Base-by-base conservation (phyloP, 257 asterid species). In the Leptodermis oblonga region DNA sequence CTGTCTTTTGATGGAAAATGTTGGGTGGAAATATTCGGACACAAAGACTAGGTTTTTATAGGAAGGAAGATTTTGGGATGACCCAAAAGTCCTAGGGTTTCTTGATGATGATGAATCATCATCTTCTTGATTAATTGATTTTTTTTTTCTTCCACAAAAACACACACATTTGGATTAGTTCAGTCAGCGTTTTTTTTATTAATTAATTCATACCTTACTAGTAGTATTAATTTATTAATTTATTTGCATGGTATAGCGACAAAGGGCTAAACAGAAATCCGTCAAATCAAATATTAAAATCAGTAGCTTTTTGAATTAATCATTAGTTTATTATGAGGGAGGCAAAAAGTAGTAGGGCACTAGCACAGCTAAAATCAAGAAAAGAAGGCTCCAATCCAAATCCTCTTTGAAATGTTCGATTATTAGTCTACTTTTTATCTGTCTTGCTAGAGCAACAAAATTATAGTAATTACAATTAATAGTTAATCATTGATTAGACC, bases 71-170 rank as follows among this genome's bases (percentile, higher is more conserved):
- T 71, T 41, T 87, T 78, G 18, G 65, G 68, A 76, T 60, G 76
- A 82, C 67, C 80, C 67, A 79, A 80, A 87, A 81, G 86, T 80
- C 85, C 82, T 86, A 89, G 90, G 96, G 94, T 86, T 90, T 82
- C 65, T 82, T 73, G 79, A 70, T 65, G n/a, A 55, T n/a, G n/a
- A n/a, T n/a, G n/a, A 25, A 22, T 13, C 26, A 51, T 28, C 26
- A 52, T 52, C 59, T 52, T 52, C 59, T 52, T 52, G 30, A n/a
- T n/a, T 52, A n/a, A 14, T 13, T 58, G 15, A 18, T 34, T 34
- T 28, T 58, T 31, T 59, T 13, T 59, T 31, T 59, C 68, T 74
- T 36, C 72, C 52, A 9, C 74, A 69, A 34, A 58, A 62, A 67
- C 77, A 70, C 70, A 15, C 77, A 69, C 84, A 75, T 84, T 82